Conservation (phyloP, 495 filamentous ascomycete genomes). For the Neurospora africana region DNA sequence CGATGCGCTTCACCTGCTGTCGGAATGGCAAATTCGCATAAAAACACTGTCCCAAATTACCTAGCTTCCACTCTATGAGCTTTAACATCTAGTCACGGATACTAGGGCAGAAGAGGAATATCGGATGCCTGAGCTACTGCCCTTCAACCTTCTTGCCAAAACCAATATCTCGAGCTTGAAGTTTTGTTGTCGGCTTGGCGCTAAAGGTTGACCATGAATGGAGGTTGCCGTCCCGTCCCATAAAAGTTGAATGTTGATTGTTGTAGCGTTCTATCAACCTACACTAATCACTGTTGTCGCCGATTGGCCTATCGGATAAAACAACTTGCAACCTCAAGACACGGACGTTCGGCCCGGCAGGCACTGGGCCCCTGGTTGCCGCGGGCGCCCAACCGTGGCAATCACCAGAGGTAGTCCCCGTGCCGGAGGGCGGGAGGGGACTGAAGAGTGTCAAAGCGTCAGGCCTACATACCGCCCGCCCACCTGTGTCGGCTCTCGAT, state of each 20-base stretch:
- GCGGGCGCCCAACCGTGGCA: neutral
- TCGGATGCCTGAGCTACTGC: neutral
- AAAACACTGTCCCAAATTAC: neutral
- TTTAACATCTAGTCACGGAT: neutral
- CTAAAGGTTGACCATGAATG: neutral
- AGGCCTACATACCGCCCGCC: too few species aligned
- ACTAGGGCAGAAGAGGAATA: neutral
- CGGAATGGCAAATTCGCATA: neutral
- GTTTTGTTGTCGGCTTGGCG: neutral
- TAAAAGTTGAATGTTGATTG: neutral
- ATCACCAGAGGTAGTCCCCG: too few species aligned
- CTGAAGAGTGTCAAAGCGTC: neutral
- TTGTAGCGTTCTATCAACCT: neutral
- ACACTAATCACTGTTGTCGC: neutral
- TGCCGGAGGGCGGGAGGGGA: too few species aligned
- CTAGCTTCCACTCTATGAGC: neutral
- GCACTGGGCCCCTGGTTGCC: neutral
- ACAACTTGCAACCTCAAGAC: too few species aligned
- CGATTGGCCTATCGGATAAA: constrained; percentile 14
- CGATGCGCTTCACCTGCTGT: neutral
- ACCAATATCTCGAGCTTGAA: neutral
- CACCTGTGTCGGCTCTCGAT: neutral
- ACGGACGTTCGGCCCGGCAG: neutral
- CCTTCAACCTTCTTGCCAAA: neutral
- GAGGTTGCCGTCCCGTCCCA: neutral